phyloP scores from a whole-genome alignment of 352 stramenopile genomes.

The Albugo laibachii region DNA sequence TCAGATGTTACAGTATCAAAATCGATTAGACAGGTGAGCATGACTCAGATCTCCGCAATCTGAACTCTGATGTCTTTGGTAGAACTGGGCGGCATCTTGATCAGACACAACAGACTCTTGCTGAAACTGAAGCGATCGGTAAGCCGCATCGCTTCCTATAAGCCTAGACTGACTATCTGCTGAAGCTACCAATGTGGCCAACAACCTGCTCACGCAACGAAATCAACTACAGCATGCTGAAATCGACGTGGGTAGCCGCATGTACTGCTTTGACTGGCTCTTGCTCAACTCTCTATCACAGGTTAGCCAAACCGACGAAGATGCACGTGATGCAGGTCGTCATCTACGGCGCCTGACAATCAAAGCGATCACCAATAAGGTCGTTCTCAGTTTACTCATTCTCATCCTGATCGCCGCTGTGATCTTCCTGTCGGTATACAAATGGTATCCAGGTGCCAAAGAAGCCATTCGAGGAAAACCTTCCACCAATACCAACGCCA shows the following conservation, averaged over 20 bases:
- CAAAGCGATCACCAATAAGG: slow-evolving; percentile 42
- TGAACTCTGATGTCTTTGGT: not conserved
- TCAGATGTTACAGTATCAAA: slow-evolving; percentile 19
- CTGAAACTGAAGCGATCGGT: slow-evolving; percentile 54
- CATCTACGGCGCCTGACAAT: slow-evolving; percentile 28
- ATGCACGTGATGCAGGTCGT: slow-evolving; percentile 32
- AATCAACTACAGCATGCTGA: slow-evolving; percentile 44
- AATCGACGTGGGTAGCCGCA: slow-evolving; percentile 19
- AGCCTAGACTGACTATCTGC: not conserved
- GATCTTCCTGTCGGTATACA: slow-evolving; percentile 46
- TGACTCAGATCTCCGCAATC: not conserved
- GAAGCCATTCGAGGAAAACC: not conserved
- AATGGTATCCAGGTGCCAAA: slow-evolving; percentile 50
- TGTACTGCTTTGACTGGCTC: not conserved
- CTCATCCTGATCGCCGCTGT: slow-evolving; percentile 31
- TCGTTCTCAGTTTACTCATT: slow-evolving; percentile 37
- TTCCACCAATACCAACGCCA: too few species aligned
- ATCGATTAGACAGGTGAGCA: slow-evolving; percentile 20
- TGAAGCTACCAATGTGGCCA: slow-evolving; percentile 36
- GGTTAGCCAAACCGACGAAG: slow-evolving; percentile 38
- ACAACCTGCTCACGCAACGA: slow-evolving; percentile 46
- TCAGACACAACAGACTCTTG: slow-evolving; percentile 46
- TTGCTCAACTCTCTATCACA: slow-evolving; percentile 4
- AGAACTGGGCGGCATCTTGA: slow-evolving; percentile 52
- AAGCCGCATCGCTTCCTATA: not conserved